Percentiles rank a stretch among this genome's conserved stretches.
phyloP scores from a whole-genome alignment of 768 basidiomycete species.

The Russula sp. region DNA sequence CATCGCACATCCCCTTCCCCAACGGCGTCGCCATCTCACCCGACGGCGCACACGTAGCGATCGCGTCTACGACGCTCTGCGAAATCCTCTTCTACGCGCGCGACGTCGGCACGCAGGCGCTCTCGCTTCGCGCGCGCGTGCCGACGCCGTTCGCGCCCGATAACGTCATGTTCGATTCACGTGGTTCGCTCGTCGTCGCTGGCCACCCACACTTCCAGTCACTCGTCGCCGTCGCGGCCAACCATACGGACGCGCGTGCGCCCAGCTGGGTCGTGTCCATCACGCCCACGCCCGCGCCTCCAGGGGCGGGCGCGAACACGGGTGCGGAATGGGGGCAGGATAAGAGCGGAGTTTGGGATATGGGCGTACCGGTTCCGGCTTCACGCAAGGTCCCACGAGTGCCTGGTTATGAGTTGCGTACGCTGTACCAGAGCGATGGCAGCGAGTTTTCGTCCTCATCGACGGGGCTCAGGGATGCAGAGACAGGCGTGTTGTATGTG shows the following conservation, averaged over 20 bases:
- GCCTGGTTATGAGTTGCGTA: constrained; percentile 39
- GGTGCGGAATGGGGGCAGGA: background rate
- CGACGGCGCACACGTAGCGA: constrained; percentile 40
- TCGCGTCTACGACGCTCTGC: constrained; percentile 46
- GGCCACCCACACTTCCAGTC: constrained; percentile 62
- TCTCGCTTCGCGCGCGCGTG: constrained; percentile 35
- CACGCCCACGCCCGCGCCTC: constrained; percentile 24
- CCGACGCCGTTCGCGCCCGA: constrained; percentile 54
- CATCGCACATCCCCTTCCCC: constrained; percentile 51
- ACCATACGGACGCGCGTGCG: constrained; percentile 33
- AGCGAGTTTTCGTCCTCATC: constrained; percentile 46
- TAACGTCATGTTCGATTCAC: constrained; percentile 49
- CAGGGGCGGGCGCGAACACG: constrained; percentile 12
- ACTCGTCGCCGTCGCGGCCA: constrained; percentile 38
- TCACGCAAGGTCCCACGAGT: constrained; percentile 34
- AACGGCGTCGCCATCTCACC: constrained; percentile 63
- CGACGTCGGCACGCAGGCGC: constrained; percentile 36
- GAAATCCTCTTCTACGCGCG: constrained; percentile 47
- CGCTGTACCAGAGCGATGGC: constrained; percentile 73
- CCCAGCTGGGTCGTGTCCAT: constrained; percentile 58
- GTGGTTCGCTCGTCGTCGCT: constrained; percentile 44
- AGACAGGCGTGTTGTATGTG: constrained; percentile 44
- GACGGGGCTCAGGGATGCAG: constrained; percentile 45
- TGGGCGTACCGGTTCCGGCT: constrained; percentile 42
- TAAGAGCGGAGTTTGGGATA: constrained; percentile 30